Evolutionary conservation across 495 filamentous ascomycete species (phyloP), one percentile per base, ranked within the genome.

Genomic region (Cercophora sp.): DNA sequence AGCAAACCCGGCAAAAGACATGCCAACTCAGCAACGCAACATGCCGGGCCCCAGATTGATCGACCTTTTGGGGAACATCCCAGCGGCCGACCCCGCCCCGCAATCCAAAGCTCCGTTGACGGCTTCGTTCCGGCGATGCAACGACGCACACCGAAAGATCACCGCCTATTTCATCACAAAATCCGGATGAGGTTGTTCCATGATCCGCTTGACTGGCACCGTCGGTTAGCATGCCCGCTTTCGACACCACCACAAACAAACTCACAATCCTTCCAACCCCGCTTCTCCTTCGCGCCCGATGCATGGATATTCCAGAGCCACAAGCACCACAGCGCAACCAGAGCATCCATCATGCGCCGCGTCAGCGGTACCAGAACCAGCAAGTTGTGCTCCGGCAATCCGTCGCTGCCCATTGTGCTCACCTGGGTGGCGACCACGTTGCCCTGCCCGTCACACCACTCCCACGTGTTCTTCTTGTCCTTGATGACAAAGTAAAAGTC

Each of bases 311-410:
- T 62, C 68, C 64, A 67, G 32, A 66, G 51, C 54, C 66, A 63
- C 46, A 70, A 32, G 22, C 66, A 69, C 68, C 68, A 70, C 41
- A 66, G 44, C 2, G 58, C 66, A 25, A 70, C 55, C 56, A 70
- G 32, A 1, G 51, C 59, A 37, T 70, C 68, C 57, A 62, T 53
- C 31, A 34, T 57, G 23, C 54, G 46, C 31, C 64, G 42, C 5
- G 59, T 39, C 43, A 67, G 19, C n/a, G 62, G 62, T 19, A 57
- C 35, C 31, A 59, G 42, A 3, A 70, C 55, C 27, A 59, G 41
- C 41, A 70, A 32, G 45, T 45, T 53, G 19, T 55, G 42, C 26
- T 52, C 42, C 2, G 19, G 20, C 18, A 29, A 37, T 1, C 40
- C 51, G 15, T 20, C 4, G 2, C 10, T 47, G 4, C 18, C 34